Conservation (phyloP, 2,329 filamentous ascomycete species). For the Colletotrichum graminicola region DNA sequence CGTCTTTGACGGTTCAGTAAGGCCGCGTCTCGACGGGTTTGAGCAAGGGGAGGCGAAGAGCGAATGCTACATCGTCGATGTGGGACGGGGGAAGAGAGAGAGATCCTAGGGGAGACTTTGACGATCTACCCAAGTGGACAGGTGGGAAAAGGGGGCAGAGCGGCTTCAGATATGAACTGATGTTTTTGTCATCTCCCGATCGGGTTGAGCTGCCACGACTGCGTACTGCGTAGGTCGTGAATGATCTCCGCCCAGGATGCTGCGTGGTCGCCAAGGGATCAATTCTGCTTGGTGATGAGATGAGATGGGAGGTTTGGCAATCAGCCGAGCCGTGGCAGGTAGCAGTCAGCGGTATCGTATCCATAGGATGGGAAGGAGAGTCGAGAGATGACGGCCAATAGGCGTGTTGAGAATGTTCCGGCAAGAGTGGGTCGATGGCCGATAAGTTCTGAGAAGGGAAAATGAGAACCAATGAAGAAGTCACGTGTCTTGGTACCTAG, state of each 20-base stretch:
- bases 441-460: constrained; percentile 11
- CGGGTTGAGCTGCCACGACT: constrained; percentile 12
- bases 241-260: constrained; percentile 35
- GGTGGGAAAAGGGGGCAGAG: constrained; percentile 21
- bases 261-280: constrained; percentile 16
- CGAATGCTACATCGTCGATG: not conserved
- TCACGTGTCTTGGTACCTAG: constrained; percentile 2
- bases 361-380: not conserved
- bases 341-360: not conserved
- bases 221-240: constrained; percentile 22
- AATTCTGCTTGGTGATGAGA: constrained; percentile 21
- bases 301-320: constrained; percentile 33
- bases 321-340: constrained; percentile 29
- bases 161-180: constrained; percentile 41
- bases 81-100: no score
- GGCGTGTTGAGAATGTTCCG: constrained; percentile 25
- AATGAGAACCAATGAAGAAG: constrained; percentile 7
- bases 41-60: constrained; percentile 6
- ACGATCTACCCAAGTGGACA: constrained; percentile 9
- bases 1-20: not conserved
- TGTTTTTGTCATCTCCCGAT: constrained; percentile 30
- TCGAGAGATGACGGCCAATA: constrained; percentile 32
- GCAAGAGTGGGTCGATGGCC: constrained; percentile 9
- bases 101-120: not conserved
- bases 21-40: constrained; percentile 17